phyloP scores from a whole-genome alignment of 345 rosid genomes.

The Reutealis trisperma region DNA sequence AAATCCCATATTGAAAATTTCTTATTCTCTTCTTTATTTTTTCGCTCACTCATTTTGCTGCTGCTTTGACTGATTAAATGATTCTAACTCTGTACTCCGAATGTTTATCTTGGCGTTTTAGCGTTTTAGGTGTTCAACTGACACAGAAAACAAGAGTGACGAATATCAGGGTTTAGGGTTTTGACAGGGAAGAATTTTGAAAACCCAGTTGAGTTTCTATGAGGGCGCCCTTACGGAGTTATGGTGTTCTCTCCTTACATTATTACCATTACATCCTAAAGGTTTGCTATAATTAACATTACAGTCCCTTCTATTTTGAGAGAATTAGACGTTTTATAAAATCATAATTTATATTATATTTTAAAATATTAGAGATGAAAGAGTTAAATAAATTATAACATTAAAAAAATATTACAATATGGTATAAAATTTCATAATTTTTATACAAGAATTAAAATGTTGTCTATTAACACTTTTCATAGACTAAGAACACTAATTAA shows the following conservation, averaged over 20 bases:
- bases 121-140: neutral
- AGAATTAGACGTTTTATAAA: no score
- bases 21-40: slow-evolving; percentile 10
- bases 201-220: neutral
- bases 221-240: neutral
- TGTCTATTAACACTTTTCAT: no score
- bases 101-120: neutral
- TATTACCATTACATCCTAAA: no score
- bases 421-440: no score
- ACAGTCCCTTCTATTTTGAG: no score
- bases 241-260: neutral
- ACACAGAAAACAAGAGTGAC: neutral
- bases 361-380: no score
- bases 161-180: slow-evolving; percentile 15
- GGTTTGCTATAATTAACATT: no score
- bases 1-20: slow-evolving; percentile 47
- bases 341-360: no score
- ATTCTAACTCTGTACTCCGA: neutral
- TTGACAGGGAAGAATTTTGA: neutral
- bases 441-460: no score
- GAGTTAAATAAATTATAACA: no score
- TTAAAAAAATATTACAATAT: no score
- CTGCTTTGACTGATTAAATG: neutral
- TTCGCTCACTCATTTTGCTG: neutral
- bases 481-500: no score